These are phyloP conservation scores for Cynanchum wilfordii DNA, from an alignment of 257 asterid species.

Conservation along the genomic window DNA sequence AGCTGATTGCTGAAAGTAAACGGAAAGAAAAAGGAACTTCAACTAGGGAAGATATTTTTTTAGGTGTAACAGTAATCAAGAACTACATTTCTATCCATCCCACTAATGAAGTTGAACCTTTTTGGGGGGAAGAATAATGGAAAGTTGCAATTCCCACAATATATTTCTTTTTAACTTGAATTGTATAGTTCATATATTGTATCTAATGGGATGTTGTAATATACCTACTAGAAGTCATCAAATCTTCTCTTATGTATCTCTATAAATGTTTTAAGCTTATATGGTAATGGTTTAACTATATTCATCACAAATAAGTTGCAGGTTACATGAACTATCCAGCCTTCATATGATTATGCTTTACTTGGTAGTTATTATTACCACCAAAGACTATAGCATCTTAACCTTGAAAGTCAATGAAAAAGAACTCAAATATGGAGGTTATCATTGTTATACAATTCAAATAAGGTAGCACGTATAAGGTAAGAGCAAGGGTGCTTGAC, in stretches of 20 bases:
- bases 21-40: constrained; percentile 1
- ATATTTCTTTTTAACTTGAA: not conserved
- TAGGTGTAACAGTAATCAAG: constrained; percentile 1
- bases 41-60: constrained; percentile 1
- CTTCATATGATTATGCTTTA: not conserved
- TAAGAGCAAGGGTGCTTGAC: not conserved
- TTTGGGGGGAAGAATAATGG: too few species aligned
- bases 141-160: not conserved
- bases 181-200: not conserved
- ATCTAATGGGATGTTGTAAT: not conserved
- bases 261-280: not conserved
- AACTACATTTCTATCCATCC: not conserved
- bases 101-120: not conserved
- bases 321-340: not conserved
- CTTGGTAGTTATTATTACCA: too few species aligned
- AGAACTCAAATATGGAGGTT: not conserved
- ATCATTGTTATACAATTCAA: not conserved
- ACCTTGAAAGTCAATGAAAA: not conserved
- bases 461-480: constrained; percentile 4
- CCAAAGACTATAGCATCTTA: not conserved
- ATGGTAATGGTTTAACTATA: not conserved
- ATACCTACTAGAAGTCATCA: not conserved
- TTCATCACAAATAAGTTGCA: not conserved
- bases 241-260: not conserved
- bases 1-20: constrained; percentile 33